Evolutionary conservation across 2,329 filamentous ascomycete genomes (phyloP), one percentile per base, ranked within the genome.

Genomic region (Nemania serpens): DNA sequence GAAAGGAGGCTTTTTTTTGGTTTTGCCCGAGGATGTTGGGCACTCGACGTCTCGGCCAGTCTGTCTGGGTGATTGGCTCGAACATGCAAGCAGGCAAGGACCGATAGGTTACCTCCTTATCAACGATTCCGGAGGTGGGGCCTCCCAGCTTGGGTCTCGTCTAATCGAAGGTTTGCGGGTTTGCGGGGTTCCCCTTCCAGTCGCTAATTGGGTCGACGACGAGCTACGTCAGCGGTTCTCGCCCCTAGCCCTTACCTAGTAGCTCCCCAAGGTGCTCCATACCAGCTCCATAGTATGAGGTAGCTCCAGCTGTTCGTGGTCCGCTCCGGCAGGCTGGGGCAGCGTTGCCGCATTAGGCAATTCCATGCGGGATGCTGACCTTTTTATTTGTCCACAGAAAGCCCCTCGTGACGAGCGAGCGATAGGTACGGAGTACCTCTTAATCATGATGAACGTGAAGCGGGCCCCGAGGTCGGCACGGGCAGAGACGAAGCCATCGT

Each of bases 101-200:
- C 25, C 25, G 25, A 4, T 43, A 2, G 41, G n/a, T n/a, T 25
- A 50, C 15, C 39, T 45, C 41, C 59, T 62, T 69, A 69, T 70
- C 66, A 64, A 58, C 47, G 55, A 55, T 45, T 64, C 56, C 39
- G 58, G 43, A 64, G 55, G 64, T 66, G 65, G 62, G 50, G 59
- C 57, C 36, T 18, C n/a, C 20, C 37, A 46, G 50, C 25, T 42
- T 47, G 46, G n/a, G 56, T 52, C 58, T 61, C 55, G 50, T 51
- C 55, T 51, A 55, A 59, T 58, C 54, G 25, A 49, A 25, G 34
- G 29, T 34, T 22, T 2, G 29, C 20, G 45, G 25, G 68, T 68
- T 69, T 71, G 69, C 69, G 70, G 70, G 69, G 69, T 67, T 63
- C 42, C 10, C 18, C 13, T 2, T 6, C 18, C 20, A 13, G 46